phyloP scores from a whole-genome alignment of 116 monocot genomes.

The Dioscorea cayenensis region DNA sequence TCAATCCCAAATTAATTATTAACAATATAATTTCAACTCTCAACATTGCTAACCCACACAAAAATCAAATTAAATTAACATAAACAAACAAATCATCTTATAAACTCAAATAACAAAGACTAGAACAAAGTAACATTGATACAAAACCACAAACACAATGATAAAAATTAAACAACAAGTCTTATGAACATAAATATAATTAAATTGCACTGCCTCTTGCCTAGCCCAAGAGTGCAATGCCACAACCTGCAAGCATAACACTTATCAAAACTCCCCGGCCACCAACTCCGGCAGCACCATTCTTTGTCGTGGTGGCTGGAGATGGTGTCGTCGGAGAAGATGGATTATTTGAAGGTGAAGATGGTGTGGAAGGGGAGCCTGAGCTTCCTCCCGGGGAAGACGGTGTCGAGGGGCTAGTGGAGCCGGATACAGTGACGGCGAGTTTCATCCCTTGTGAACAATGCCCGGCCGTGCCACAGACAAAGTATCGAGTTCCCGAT shows the following conservation, averaged over 20 bases:
- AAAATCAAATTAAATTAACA: too few relatives aligned
- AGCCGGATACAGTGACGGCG: constrained; percentile 26
- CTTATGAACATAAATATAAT: background rate
- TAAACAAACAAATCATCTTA: too few relatives aligned
- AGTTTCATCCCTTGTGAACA: constrained; percentile 67
- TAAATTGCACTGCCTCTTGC: constrained; percentile 50
- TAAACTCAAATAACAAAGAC: too few relatives aligned
- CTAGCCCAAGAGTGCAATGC: constrained; percentile 34
- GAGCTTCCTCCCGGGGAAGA: background rate
- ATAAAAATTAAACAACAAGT: background rate
- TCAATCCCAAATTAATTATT: too few relatives aligned
- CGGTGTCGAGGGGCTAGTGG: background rate
- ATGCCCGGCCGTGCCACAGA: constrained; percentile 64
- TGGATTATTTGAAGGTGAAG: background rate
- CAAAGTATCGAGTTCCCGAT: constrained; percentile 56
- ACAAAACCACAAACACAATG: background rate
- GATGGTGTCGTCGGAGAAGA: background rate
- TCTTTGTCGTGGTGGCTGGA: background rate
- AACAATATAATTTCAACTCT: too few relatives aligned
- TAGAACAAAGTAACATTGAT: background rate
- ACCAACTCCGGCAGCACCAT: constrained; percentile 4
- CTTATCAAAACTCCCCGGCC: background rate
- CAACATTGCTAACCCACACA: too few relatives aligned
- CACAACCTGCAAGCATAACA: constrained; percentile 6
- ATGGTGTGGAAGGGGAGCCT: background rate